These are phyloP conservation scores for Puccinia horiana DNA, from an alignment of 1,284 basidiomycete species.

Conservation along the genomic window DNA sequence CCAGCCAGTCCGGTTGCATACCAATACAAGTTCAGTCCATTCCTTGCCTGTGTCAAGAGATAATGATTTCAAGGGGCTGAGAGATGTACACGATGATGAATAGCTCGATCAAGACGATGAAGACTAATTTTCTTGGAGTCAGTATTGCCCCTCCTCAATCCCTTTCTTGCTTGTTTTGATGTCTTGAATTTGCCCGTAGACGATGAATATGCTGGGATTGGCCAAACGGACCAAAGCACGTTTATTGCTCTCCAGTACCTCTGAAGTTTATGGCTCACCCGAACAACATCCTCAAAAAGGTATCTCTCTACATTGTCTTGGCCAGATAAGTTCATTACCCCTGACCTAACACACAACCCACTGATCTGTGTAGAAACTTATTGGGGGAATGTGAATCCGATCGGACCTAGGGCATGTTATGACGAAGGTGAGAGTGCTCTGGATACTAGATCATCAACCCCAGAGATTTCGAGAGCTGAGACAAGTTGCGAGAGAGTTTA, in stretches of 20 bases:
- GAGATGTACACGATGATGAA: too few relatives aligned
- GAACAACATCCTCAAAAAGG: slow-evolving; percentile 87
- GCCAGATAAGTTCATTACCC: too few relatives aligned
- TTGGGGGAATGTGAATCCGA: slow-evolving; percentile 98
- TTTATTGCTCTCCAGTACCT: slow-evolving; percentile 91
- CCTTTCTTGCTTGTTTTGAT: background rate
- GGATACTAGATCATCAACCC: too few relatives aligned
- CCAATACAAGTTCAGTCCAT: slow-evolving; percentile 51
- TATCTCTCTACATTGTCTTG: background rate
- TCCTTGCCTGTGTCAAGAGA: background rate
- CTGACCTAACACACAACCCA: too few relatives aligned
- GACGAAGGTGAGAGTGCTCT: slow-evolving; percentile 73
- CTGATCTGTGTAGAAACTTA: slow-evolving; percentile 60
- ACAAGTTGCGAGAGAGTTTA: background rate
- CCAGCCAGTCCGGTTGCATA: slow-evolving; percentile 75
- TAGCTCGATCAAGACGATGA: slow-evolving; percentile 86
- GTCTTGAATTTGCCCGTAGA: slow-evolving; percentile 1
- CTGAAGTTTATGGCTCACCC: slow-evolving; percentile 61
- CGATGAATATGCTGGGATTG: slow-evolving; percentile 95
- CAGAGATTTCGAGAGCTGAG: background rate
- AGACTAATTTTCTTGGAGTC: slow-evolving; percentile 93
- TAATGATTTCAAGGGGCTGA: too few relatives aligned
- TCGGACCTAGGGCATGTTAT: slow-evolving; percentile 94
- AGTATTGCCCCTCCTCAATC: background rate
- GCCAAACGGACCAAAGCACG: slow-evolving; percentile 95